Evolutionary conservation across 2,329 filamentous ascomycete genomes (phyloP).

Genomic region (Fonsecaea erecta): DNA sequence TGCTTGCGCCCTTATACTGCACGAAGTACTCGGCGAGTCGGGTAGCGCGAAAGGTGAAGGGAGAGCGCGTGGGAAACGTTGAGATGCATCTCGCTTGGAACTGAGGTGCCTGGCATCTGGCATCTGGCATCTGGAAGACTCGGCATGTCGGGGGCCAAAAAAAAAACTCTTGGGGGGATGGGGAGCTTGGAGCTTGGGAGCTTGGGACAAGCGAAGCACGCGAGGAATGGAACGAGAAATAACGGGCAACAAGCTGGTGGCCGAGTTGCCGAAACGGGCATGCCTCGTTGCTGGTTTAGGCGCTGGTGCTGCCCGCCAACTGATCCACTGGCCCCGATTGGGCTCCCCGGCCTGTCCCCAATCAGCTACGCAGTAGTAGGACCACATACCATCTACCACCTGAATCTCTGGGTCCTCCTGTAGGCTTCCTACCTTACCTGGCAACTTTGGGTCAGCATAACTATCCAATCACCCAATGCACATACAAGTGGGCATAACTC

Average conservation of each 20-base stretch:
- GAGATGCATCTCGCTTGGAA: not conserved
- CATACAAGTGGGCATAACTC: too few relatives aligned
- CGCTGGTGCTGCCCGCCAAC: not conserved
- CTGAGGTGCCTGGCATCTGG: not conserved
- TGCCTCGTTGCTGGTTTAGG: not conserved
- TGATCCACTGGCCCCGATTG: not conserved
- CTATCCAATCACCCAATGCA: too few relatives aligned
- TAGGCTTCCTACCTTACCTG: too few relatives aligned
- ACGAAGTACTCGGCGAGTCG: not conserved
- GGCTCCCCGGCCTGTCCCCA: not conserved
- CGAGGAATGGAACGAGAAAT: not conserved
- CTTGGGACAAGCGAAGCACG: not conserved
- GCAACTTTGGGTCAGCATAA: too few relatives aligned
- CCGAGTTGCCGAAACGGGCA: not conserved
- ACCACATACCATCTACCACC: too few relatives aligned
- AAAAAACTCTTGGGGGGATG: not conserved
- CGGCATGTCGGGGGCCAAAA: not conserved
- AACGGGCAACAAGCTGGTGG: not conserved
- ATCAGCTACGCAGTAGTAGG: too few relatives aligned
- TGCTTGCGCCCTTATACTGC: not conserved
- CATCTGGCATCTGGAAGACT: not conserved
- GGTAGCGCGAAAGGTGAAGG: not conserved
- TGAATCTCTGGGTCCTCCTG: too few relatives aligned
- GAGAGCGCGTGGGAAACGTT: not conserved
- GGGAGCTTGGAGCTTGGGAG: not conserved